Evolutionary conservation across 768 basidiomycete species (phyloP), one percentile per base, ranked within the genome.

Genomic region (Boletus pseudopeckii): DNA sequence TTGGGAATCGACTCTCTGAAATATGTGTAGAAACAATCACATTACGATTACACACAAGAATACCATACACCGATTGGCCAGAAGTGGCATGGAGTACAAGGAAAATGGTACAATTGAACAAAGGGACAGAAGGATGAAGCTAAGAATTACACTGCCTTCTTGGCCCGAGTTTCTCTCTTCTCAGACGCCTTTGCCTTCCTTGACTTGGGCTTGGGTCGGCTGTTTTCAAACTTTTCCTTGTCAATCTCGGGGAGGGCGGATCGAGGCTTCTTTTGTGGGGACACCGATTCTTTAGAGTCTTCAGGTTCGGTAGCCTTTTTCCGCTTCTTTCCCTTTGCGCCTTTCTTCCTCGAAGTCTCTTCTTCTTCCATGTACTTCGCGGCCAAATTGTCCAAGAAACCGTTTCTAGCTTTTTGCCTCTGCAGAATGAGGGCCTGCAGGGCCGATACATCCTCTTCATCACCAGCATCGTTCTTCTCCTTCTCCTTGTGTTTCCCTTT

Each of bases 391-490:
- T 94, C 88, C 54, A 94, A 80, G 69, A 92, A 91, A 44, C 79
- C 74, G 56, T 85, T 80, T 72, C 80, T 78, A 54, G 83, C 82
- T 68, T 83, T 83, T 62, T 84, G 83, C 67, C 83, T 83, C 75
- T 86, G 87, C 54, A 88, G 71, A 52, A 96, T 95, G 51, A 97
- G 75, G 2, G 91, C 90, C 60, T 90, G 85, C 53, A 96, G 75
- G 22, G 78, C 80, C 0, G 87, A 86, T 39, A 80, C 72, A 56
- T 90, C 89, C 36, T 82, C 84, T 17, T 80, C 82, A 5, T 74
- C 78, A 7, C 69, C 79, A 2, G 69, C 76, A 1, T 66, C 70
- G 57, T 50, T 59, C 64, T 66, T 47, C 11, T 53, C 61, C 64
- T 68, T 50, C 14, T 54, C 53, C 56, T 80, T 85, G 1, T 71